Conservation (phyloP, 2,329 filamentous ascomycete genomes). For the Monosporascus sp. region DNA sequence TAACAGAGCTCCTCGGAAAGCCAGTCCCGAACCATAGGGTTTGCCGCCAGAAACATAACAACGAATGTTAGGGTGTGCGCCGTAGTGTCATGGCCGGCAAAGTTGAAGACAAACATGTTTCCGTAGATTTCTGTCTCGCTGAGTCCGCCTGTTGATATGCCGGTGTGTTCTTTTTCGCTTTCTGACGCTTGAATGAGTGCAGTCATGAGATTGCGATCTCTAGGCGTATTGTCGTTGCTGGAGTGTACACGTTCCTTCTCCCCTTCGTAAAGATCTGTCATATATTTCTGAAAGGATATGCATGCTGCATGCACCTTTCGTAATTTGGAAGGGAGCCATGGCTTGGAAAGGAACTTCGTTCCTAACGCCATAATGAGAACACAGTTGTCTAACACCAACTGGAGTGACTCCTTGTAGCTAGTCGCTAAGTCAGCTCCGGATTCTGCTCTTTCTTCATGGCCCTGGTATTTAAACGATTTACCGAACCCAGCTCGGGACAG, state of each 20-base stretch:
- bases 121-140: conserved; percentile 36
- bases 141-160: conserved; percentile 16
- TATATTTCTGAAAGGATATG: conserved; percentile 19
- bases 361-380: conserved; percentile 24
- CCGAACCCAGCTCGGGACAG: conserved; percentile 25
- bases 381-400: conserved; percentile 23
- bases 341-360: conserved; percentile 16
- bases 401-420: conserved; percentile 23
- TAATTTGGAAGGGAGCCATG: conserved; percentile 14
- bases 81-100: conserved; percentile 46
- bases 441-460: conserved; percentile 15
- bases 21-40: conserved; percentile 41
- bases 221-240: not conserved
- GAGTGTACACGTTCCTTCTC: conserved; percentile 17
- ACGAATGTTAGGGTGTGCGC: conserved; percentile 38
- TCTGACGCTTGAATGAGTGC: conserved; percentile 17
- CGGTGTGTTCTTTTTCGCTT: conserved; percentile 9
- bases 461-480: conserved; percentile 24
- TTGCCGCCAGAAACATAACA: conserved; percentile 36
- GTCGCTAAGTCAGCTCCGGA: conserved; percentile 1
- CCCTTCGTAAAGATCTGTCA: conserved; percentile 25
- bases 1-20: conserved; percentile 32
- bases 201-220: conserved; percentile 13
- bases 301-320: conserved; percentile 15
- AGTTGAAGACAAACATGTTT: conserved; percentile 17